Evolutionary conservation across 2,329 filamentous ascomycete species (phyloP), one percentile per base, ranked within the genome.

Genomic region (Colletotrichum echinochloae): DNA sequence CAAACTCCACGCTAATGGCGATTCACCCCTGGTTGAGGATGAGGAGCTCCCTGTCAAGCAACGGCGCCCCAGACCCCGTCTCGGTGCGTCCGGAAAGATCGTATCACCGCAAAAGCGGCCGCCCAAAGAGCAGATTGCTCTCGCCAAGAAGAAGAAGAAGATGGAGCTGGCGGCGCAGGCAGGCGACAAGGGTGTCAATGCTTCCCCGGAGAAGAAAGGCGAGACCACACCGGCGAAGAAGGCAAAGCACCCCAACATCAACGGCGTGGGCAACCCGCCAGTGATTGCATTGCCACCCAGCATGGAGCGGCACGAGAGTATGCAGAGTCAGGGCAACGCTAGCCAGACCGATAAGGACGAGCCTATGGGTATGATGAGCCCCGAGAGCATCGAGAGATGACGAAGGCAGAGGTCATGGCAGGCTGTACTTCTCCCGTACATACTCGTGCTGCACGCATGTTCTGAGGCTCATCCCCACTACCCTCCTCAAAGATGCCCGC

Each of bases 41-140:
- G 94, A 98, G 78, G 95, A 99, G 75, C 84, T 99, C 30, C 96
- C 97, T 20, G 89, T 91, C 65, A 99, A 99, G 82, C 96, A 99
- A 82, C 88, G 94, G 84, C 92, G 83, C 82, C 94, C 83, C 30
- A 85, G 88, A n/a, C 88, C 89, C n/a, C 85, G 88, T 39, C 86
- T 89, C 30, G 87, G 88, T 41, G 88, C 89, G 26, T 95, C 91
- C 26, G 94, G 94, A 77, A 97, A 97, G 85, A 97, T 97, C 74
- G 92, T 92, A 14, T 92, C 91, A 62, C 93, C 94, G 39, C 90
- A 94, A 75, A 97, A 97, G 83, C 87, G 93, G 9, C 93, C 94
- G 39, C 88, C 94, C 28, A 91, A 92, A 77, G 93, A 96, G 79
- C 93, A 95, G 79, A 90, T 94, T 65, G 92, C 93, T 39, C 88